These are phyloP conservation scores for Epichloe sp. DNA, from an alignment of 2,329 filamentous ascomycete species.

Conservation along the genomic window DNA sequence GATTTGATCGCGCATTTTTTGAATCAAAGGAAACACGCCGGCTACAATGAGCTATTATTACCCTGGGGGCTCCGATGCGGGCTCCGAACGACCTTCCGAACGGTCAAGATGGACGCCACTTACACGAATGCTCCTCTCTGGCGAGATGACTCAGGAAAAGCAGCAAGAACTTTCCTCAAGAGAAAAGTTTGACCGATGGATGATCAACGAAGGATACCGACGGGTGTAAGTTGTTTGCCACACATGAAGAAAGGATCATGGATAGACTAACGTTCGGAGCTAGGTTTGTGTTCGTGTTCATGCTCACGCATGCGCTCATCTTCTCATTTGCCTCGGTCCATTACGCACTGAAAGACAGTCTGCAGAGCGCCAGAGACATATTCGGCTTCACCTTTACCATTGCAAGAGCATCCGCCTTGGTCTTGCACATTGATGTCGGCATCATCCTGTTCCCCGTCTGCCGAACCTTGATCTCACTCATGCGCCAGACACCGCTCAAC, in stretches of 20 bases:
- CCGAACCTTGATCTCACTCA: conserved; percentile 69
- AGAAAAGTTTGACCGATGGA: conserved; percentile 73
- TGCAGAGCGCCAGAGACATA: conserved; percentile 48
- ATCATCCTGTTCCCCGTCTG: conserved; percentile 72
- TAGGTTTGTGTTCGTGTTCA: conserved; percentile 66
- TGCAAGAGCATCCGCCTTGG: conserved; percentile 61
- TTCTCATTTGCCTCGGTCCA: conserved; percentile 73
- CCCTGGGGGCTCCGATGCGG: conserved; percentile 13
- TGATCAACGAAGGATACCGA: conserved; percentile 79
- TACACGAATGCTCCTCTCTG: conserved; percentile 69
- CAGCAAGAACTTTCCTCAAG: conserved; percentile 53
- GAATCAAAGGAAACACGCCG: conserved; percentile 3
- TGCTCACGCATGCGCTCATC: conserved; percentile 59
- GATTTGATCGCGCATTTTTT: not conserved
- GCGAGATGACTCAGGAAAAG: conserved; percentile 65
- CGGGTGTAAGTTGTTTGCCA: conserved; percentile 47
- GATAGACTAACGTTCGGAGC: not conserved
- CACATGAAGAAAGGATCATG: not conserved
- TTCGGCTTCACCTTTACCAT: conserved; percentile 69
- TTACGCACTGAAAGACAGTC: conserved; percentile 65
- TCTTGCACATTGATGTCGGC: conserved; percentile 70
- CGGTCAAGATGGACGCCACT: conserved; percentile 72
- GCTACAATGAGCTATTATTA: conserved; percentile 18
- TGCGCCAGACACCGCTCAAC: conserved; percentile 68
- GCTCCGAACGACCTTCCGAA: conserved; percentile 38